Percentiles rank a stretch among this genome's conserved stretches.
phyloP scores from a whole-genome alignment of 2,329 filamentous ascomycete species.

The Colletotrichum tofieldiae region DNA sequence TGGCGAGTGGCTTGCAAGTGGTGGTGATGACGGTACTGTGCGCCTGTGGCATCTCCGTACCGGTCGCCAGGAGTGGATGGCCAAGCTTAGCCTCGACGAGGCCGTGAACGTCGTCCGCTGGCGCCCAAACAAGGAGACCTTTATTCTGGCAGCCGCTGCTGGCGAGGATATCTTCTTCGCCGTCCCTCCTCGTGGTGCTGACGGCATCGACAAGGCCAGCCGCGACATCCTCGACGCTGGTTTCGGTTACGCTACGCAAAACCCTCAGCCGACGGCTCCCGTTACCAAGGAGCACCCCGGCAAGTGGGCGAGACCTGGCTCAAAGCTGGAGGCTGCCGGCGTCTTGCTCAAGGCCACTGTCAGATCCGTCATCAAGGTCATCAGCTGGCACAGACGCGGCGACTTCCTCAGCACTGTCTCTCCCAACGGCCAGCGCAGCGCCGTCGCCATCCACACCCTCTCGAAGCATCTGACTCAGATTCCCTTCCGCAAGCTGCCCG shows the following conservation, averaged over 20 bases:
- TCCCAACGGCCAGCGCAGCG: slow-evolving; percentile 81
- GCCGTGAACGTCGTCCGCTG: slow-evolving; percentile 90
- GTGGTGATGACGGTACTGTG: slow-evolving; percentile 94
- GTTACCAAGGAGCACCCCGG: slow-evolving; percentile 82
- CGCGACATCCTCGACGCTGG: slow-evolving; percentile 86
- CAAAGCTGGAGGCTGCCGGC: slow-evolving; percentile 81
- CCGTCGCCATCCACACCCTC: slow-evolving; percentile 94
- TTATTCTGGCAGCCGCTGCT: slow-evolving; percentile 86
- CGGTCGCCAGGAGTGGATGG: slow-evolving; percentile 89
- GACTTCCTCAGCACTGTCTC: slow-evolving; percentile 96
- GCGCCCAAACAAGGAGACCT: slow-evolving; percentile 86
- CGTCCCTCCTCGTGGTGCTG: slow-evolving; percentile 81
- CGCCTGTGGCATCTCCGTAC: slow-evolving; percentile 91
- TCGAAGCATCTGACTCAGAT: slow-evolving; percentile 96
- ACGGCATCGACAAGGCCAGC: slow-evolving; percentile 81
- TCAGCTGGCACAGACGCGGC: slow-evolving; percentile 94
- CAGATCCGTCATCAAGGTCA: slow-evolving; percentile 84
- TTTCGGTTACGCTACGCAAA: slow-evolving; percentile 91
- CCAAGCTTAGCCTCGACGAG: slow-evolving; percentile 82
- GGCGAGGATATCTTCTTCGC: slow-evolving; percentile 91
- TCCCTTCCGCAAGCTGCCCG: slow-evolving; percentile 86
- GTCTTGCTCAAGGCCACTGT: slow-evolving; percentile 87
- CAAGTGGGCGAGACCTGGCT: slow-evolving; percentile 86
- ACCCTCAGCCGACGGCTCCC: slow-evolving; percentile 67
- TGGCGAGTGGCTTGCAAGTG: slow-evolving; percentile 89